Conservation (phyloP, 2,329 filamentous ascomycete genomes). For the Colletotrichum sp. region DNA sequence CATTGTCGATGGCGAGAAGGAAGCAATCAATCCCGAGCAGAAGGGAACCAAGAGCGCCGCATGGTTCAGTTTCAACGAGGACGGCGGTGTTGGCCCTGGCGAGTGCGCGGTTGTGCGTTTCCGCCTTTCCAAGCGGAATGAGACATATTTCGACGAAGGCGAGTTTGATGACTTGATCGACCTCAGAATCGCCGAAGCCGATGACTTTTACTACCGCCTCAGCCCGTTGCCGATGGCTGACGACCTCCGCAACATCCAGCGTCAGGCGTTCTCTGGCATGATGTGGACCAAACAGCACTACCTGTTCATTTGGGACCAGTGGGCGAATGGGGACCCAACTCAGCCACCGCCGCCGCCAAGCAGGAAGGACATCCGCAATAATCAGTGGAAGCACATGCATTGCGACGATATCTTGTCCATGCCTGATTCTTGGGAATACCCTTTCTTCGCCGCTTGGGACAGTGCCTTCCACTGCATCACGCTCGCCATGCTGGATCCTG, state of each 20-base stretch:
- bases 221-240: slow-evolving; percentile 94
- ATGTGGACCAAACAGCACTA: slow-evolving; percentile 99
- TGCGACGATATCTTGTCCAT: slow-evolving; percentile 95
- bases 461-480: slow-evolving; percentile 97
- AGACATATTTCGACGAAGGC: slow-evolving; percentile 88
- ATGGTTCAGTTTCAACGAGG: slow-evolving; percentile 92
- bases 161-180: slow-evolving; percentile 91
- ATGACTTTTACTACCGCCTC: slow-evolving; percentile 94
- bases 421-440: slow-evolving; percentile 99
- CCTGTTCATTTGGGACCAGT: slow-evolving; percentile 96
- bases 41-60: slow-evolving; percentile 88
- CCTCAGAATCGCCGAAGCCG: slow-evolving; percentile 83
- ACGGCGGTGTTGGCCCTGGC: slow-evolving; percentile 83
- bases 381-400: slow-evolving; percentile 93
- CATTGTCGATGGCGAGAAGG: slow-evolving; percentile 83
- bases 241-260: slow-evolving; percentile 91
- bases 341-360: slow-evolving; percentile 85
- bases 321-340: slow-evolving; percentile 91
- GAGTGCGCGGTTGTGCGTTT: slow-evolving; percentile 97
- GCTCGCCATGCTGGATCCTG: slow-evolving; percentile 94
- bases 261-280: slow-evolving; percentile 95
- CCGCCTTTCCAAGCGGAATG: slow-evolving; percentile 77
- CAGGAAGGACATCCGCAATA: slow-evolving; percentile 82
- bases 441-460: slow-evolving; percentile 98
- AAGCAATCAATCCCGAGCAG: slow-evolving; percentile 79